Evolutionary conservation across 1,284 basidiomycete genomes (phyloP).

Genomic region (Quambalaria eucalypti): DNA sequence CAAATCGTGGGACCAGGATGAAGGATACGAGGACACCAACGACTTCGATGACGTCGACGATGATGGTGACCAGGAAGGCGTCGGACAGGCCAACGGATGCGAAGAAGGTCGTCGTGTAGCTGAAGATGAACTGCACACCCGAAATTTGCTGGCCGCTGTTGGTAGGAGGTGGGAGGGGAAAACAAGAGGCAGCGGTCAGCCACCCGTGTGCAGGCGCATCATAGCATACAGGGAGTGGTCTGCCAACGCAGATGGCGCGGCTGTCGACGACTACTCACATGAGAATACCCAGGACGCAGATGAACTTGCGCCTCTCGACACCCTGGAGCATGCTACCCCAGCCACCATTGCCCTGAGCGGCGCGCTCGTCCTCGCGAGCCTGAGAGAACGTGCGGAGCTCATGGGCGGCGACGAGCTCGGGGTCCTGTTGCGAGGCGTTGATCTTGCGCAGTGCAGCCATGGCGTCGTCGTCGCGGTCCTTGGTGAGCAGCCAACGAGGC

Average conservation of each 20-base stretch:
- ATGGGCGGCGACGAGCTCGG: conserved; percentile 43
- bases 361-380: conserved; percentile 48
- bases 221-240: background rate
- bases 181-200: conserved; percentile 1
- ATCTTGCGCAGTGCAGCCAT: conserved; percentile 46
- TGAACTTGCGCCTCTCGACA: conserved; percentile 46
- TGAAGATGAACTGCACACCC: conserved; percentile 48
- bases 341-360: conserved; percentile 36
- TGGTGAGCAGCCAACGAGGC: conserved; percentile 49
- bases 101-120: conserved; percentile 41
- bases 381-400: conserved; percentile 47
- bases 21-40: conserved; percentile 48
- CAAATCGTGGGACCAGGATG: conserved; percentile 50
- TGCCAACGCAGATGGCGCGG: background rate
- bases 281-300: conserved; percentile 49
- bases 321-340: conserved; percentile 48
- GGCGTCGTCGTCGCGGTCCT: conserved; percentile 48
- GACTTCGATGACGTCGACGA: conserved; percentile 46
- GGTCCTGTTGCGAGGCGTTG: conserved; percentile 48
- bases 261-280: conserved; percentile 33
- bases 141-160: background rate
- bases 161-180: conserved; percentile 40
- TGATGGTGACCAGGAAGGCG: conserved; percentile 50
- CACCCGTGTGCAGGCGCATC: too few species aligned
- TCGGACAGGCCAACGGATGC: conserved; percentile 27